Evolutionary conservation across 1,139 yeast genomes (phyloP).

Genomic region (Diutina siamensis): DNA sequence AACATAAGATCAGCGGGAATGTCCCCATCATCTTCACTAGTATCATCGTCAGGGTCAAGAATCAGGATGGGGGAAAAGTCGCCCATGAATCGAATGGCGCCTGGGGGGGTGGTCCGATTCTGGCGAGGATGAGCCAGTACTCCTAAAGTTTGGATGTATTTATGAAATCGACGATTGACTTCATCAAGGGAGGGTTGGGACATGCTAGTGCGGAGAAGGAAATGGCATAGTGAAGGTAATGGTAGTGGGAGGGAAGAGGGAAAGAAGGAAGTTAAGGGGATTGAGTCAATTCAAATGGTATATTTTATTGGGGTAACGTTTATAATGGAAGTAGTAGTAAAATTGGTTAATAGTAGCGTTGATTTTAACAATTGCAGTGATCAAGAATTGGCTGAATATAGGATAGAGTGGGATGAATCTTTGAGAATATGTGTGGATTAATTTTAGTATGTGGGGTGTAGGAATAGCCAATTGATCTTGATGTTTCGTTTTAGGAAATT

Average conservation of each 20-base stretch:
- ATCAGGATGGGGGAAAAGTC: background rate
- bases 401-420: too few relatives aligned
- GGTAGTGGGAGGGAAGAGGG: background rate
- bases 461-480: too few relatives aligned
- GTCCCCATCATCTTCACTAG: constrained; percentile 7
- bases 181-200: background rate
- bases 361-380: too few relatives aligned
- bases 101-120: background rate
- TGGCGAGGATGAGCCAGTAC: background rate
- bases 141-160: background rate
- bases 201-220: background rate
- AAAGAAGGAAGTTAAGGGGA: background rate
- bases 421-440: too few relatives aligned
- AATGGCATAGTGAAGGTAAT: background rate
- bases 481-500: too few relatives aligned
- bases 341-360: too few relatives aligned
- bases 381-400: too few relatives aligned
- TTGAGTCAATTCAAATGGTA: too few relatives aligned
- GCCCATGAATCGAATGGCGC: background rate
- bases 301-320: too few relatives aligned
- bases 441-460: too few relatives aligned
- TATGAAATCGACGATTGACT: background rate
- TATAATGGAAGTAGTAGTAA: too few relatives aligned
- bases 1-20: constrained; percentile 6
- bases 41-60: background rate